A percentile compares a stretch with the other conserved stretches of the same genome.
These are phyloP conservation scores for Vinca minor DNA, from an alignment of 257 asterid species.

Conservation along the genomic window DNA sequence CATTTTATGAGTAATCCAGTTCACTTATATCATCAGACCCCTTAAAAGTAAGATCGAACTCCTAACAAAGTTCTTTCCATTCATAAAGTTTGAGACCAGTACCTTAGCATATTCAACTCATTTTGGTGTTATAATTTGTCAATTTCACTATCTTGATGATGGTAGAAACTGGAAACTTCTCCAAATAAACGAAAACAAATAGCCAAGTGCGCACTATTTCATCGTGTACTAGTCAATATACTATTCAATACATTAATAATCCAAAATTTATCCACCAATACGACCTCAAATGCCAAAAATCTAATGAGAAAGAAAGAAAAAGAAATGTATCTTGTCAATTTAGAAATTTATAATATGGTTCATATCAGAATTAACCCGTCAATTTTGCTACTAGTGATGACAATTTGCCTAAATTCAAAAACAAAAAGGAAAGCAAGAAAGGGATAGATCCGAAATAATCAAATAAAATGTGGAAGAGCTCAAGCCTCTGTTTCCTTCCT, in stretches of 20 bases:
- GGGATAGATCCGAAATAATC: not conserved
- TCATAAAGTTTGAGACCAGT: too few species aligned
- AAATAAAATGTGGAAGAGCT: not conserved
- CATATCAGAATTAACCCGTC: too few species aligned
- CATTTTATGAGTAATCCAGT: too few species aligned
- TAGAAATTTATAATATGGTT: too few species aligned
- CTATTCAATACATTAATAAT: not conserved
- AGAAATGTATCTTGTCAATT: slow-evolving; percentile 2
- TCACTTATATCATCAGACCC: too few species aligned
- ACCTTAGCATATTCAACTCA: too few species aligned
- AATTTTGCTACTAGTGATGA: not conserved
- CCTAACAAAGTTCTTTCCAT: too few species aligned
- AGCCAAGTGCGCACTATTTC: too few species aligned
- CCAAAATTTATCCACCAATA: not conserved
- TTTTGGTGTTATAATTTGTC: too few species aligned
- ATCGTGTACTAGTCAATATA: too few species aligned
- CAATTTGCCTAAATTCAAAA: not conserved
- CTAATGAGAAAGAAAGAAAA: not conserved
- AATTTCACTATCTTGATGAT: not conserved
- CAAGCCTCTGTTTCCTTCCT: too few species aligned
- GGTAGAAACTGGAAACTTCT: not conserved
- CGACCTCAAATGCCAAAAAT: not conserved
- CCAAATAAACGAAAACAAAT: not conserved
- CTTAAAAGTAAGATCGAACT: too few species aligned
- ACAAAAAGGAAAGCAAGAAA: not conserved